Evolutionary conservation across 192 early-diverging fungal species (phyloP), one percentile per base, ranked within the genome.

Genomic region (Podila epicladia): DNA sequence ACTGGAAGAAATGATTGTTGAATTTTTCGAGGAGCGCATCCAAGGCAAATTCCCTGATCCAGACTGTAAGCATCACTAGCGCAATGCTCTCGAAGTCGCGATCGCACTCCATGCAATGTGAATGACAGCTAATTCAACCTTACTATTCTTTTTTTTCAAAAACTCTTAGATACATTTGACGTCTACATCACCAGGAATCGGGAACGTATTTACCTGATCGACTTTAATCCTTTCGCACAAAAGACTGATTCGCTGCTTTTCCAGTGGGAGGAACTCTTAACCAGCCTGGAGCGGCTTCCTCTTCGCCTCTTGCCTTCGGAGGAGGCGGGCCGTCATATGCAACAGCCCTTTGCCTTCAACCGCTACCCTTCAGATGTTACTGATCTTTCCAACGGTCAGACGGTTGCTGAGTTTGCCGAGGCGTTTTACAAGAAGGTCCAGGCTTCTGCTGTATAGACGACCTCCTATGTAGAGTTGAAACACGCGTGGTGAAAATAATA

Each of bases 161-260:
- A 26, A 29, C 22, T 26, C 35, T 73, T 2, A 94, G 95, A 92
- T 79, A 93, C 94, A 24, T 95, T 98, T 79, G 98, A 99, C 75
- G 93, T 95, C 5, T 98, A 98, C 70, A 77, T 98, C 26, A 90
- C 86, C 29, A 82, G 85, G 63, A 85, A 88, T 22, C 78, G 85
- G 24, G 78, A 87, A 24, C 85, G 85, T 26, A 91, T 92, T 3
- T 96, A 88, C 67, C 75, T 99, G 5, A 84, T 99, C 9, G 97
- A 98, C 83, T 94, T 99, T 82, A 97, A 99, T 84, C 95, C 95
- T 0, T 97, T 94, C 82, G 83, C 86, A 22, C 82, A 84, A 58
- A 86, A 85, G 3, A 97, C 97, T 1, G 98, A 99, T 68, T 76
- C 91, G 28, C 84, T 96, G 26, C 82, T 99, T 19, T 98, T 92